Base-by-base conservation (phyloP, 2,329 filamentous ascomycete species). In the Chrysosporium queenslandicum region DNA sequence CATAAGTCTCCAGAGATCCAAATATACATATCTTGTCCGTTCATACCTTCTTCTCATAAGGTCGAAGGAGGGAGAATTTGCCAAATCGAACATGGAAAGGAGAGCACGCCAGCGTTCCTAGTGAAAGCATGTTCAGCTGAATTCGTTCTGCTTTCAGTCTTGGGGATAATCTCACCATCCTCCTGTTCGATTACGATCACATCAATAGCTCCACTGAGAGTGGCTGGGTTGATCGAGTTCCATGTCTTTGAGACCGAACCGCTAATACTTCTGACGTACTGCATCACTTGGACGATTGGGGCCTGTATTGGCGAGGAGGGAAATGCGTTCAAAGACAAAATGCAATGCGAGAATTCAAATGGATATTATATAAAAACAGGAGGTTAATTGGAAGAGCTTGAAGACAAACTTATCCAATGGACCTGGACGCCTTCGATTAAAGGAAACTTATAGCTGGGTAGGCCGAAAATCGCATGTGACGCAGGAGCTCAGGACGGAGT, bases 211-310 rank as follows among this genome's bases (percentile, higher is more conserved):
- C 92, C 92, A 73, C 88, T 95, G 53, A 98, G 80, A 11, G 92
- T 98, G 41, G 92, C 89, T 47, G 92, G 92, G 70, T 98, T 98
- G 77, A 98, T 94, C 23, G 90, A 96, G 72, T 98, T 98, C 92
- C 92, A 98, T 69, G 92, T 91, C 74, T 92, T 96, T 62, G 90
- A 94, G 63, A 98, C 91, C 49, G 89, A 94, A 68, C 90, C 90
- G 70, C 88, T 92, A 63, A 97, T 81, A 65, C 90, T 94, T 61
- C 92, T 82, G 61, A 97, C 90, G 86, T 97, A 97, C 77, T 97
- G 90, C 92, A 97, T 97, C 57, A 37, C 55, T 36, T n/a, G 14
- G 16, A 27, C 7, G n/a, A 4, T 36, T 11, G 20, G n/a, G 27
- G n/a, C n/a, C 25, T 34, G 25, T 14, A 9, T 9, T 9, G 42